Evolutionary conservation across 306 rosid genomes (phyloP), one percentile per base, ranked within the genome.

Genomic region (Biancaea sappan): DNA sequence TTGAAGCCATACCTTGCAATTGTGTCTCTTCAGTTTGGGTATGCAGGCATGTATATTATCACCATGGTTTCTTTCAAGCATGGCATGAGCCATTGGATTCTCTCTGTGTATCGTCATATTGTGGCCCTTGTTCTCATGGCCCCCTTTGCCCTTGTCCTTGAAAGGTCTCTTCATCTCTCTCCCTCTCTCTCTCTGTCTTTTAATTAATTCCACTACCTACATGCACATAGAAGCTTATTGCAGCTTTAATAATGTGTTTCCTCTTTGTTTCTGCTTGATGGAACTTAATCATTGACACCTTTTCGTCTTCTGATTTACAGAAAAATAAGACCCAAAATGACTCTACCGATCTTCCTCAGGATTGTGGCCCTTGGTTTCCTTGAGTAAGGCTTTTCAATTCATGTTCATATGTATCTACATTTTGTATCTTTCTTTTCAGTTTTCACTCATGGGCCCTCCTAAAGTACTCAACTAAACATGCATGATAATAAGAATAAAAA

Each of bases 271-370:
- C 13, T 47, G 19, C 11, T 3, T 44, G n/a, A n/a, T n/a, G n/a
- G n/a, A n/a, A n/a, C n/a, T n/a, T n/a, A n/a, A 19, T 31, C 22
- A 51, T 18, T 35, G 16, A 41, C 11, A 21, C 67, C 1, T 73
- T 19, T 59, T 77, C 14, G 32, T 52, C 66, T 43, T 60, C 11
- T 56, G 10, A 4, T 62, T 73, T 50, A 1, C 93, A 95, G 99
- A 79, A 95, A 95, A 75, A 86, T 84, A 73, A 80, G 99, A 44
- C 98, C 99, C 8, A 85, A 83, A 90, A 90, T 95, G 99, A 95
- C 99, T 19, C 86, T 92, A 22, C 92, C 94, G 0, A 76, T 92
- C 46, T 85, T 95, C 83, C 72, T 89, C 57, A 85, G 98, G 71
- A 53, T 95, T 1, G 63, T 86, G 37, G 68, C 16, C 59, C 99